phyloP scores from a whole-genome alignment of 345 rosid genomes.

The Eucalyptus cladocalyx region DNA sequence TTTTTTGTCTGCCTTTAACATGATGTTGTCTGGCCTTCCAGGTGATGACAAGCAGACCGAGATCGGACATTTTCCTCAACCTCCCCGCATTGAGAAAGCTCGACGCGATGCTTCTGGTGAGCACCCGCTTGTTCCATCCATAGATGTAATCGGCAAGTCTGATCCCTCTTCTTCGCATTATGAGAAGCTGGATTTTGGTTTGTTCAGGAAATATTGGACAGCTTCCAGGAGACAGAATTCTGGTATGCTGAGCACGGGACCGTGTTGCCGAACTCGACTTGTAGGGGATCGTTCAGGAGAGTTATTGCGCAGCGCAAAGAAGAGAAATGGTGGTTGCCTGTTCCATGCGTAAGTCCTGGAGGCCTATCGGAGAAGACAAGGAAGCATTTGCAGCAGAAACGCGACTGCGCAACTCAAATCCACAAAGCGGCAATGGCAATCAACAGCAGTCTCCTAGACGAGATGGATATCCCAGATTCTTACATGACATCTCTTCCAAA shows the following conservation, averaged over 20 bases:
- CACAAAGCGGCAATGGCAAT: slow-evolving; percentile 54
- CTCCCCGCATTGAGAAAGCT: slow-evolving; percentile 54
- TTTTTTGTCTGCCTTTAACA: background rate
- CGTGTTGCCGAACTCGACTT: background rate
- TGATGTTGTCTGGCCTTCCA: background rate
- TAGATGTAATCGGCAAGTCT: background rate
- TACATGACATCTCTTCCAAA: slow-evolving; percentile 44
- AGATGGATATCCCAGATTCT: slow-evolving; percentile 47
- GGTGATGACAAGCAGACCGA: slow-evolving; percentile 32
- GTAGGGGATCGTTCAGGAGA: background rate
- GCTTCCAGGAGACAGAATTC: slow-evolving; percentile 29
- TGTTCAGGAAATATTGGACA: slow-evolving; percentile 23
- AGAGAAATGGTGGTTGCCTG: slow-evolving; percentile 65
- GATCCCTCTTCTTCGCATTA: background rate
- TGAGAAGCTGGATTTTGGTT: background rate
- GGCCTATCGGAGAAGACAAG: slow-evolving; percentile 35
- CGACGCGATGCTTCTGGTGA: slow-evolving; percentile 33
- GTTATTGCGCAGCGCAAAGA: slow-evolving; percentile 8
- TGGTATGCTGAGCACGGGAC: slow-evolving; percentile 38
- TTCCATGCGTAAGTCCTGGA: slow-evolving; percentile 28
- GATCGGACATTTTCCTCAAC: slow-evolving; percentile 39
- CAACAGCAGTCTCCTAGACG: slow-evolving; percentile 34
- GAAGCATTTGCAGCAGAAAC: slow-evolving; percentile 34
- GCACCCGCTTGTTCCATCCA: background rate
- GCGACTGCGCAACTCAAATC: slow-evolving; percentile 39